A percentile compares a stretch with the other conserved stretches of the same genome.
These are phyloP conservation scores for Rhodocollybia butyracea DNA, from an alignment of 768 basidiomycete species.

Conservation along the genomic window DNA sequence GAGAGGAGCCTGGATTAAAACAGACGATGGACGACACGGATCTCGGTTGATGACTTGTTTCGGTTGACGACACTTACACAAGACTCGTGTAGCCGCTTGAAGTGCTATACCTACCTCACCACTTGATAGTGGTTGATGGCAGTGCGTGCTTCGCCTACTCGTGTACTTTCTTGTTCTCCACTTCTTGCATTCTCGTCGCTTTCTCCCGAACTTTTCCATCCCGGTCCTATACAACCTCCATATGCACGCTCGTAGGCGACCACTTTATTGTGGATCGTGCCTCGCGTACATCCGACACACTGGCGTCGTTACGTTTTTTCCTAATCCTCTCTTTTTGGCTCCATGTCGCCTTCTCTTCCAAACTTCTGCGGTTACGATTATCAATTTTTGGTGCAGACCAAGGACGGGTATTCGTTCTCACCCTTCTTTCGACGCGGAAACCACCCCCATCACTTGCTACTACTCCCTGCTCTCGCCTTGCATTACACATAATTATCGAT, in stretches of 20 bases:
- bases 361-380: neutral
- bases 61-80: conserved; percentile 64
- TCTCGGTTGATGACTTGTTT: conserved; percentile 45
- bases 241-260: conserved; percentile 61
- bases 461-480: neutral
- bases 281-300: conserved; percentile 75
- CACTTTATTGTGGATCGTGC: conserved; percentile 81
- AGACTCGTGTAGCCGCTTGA: conserved; percentile 61
- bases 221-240: conserved; percentile 53
- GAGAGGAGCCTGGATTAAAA: no score
- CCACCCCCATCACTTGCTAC: conserved; percentile 1
- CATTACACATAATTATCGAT: conserved; percentile 11
- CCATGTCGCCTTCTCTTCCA: neutral
- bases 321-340: neutral
- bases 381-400: neutral
- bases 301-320: conserved; percentile 43
- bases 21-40: conserved; percentile 53
- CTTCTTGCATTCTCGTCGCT: conserved; percentile 35
- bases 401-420: neutral
- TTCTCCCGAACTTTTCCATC: conserved; percentile 39
- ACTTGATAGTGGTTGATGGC: conserved; percentile 36
- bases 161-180: conserved; percentile 55
- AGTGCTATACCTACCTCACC: conserved; percentile 43
- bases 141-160: conserved; percentile 49
- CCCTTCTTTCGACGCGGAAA: neutral